These are phyloP conservation scores for Chrysanthemum makinoi DNA, from an alignment of 129 eudicot genomes.

Conservation along the genomic window DNA sequence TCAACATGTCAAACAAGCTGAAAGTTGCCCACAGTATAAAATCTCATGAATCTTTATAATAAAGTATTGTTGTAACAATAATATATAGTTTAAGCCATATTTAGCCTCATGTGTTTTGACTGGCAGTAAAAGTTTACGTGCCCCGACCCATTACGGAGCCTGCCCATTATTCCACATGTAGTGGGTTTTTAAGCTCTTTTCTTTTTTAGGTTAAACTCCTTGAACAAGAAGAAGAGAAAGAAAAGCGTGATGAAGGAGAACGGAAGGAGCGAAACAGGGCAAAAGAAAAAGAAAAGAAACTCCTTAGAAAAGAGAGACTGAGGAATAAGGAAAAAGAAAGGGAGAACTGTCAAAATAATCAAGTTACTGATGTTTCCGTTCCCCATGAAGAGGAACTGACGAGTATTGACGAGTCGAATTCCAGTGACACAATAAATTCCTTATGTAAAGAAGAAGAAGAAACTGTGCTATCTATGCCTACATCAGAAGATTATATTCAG, in stretches of 20 bases:
- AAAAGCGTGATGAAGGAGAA: constrained; percentile 92
- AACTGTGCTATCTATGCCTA: constrained; percentile 37
- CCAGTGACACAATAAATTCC: constrained; percentile 33
- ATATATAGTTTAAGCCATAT: too few relatives aligned
- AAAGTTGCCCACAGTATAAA: too few relatives aligned
- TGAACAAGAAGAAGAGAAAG: constrained; percentile 96
- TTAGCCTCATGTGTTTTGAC: too few relatives aligned
- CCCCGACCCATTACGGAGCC: too few relatives aligned
- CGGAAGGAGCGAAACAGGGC: constrained; percentile 74
- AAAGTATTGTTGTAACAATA: too few relatives aligned
- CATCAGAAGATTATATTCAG: constrained; percentile 44
- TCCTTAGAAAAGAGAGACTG: constrained; percentile 80
- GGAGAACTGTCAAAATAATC: constrained; percentile 45
- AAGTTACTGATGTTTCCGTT: constrained; percentile 24
- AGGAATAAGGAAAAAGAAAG: constrained; percentile 69
- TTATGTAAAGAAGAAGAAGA: constrained; percentile 52
- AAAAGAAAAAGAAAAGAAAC: constrained; percentile 91
- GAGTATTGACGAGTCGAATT: constrained; percentile 34
- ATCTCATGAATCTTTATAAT: too few relatives aligned
- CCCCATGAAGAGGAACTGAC: constrained; percentile 35
- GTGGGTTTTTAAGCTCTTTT: constrained; percentile 9
- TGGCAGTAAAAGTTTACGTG: too few relatives aligned
- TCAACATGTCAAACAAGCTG: too few relatives aligned
- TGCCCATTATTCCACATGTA: not conserved
- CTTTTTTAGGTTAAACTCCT: constrained; percentile 73